Evolutionary conservation across 78 protist species (phyloP), one percentile per base, ranked within the genome.

Genomic region (Planoprotostelium fungivorum): DNA sequence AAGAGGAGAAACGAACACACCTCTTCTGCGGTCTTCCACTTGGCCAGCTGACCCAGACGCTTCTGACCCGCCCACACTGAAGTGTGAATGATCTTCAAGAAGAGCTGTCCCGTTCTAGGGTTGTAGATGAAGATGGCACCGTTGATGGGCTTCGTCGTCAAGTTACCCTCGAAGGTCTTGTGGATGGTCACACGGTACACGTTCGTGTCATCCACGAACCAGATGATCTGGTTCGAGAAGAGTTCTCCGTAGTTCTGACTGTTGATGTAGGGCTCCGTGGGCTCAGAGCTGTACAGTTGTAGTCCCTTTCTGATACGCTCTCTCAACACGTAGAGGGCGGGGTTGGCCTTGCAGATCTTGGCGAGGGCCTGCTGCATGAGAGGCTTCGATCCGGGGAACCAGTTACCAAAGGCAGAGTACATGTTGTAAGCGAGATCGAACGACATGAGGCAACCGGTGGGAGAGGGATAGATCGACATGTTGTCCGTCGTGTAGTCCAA

Each of bases 41-140:
- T 97, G 88, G 99, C 99, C n/a, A 99, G 95, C 96, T 99, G 99
- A 0, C 97, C 96, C 16, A 99, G 97, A 83, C 99, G 99, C 97
- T 99, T 99, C 92, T 98, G 99, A 0, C 99, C 99, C 0, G 99
- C 99, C 99, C 99, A 99, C 34, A 98, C 99, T 29, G 94, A 88
- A 39, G 99, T 99, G 96, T 99, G 99, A 88, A 99, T 99, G 88
- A 99, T 96, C 95, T 98, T 99, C 88, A 99, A 94, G 97, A 95
- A 98, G 35, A 99, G 95, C 93, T 98, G 99, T 34, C 99, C 99
- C 1, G 99, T 99, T 84, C 99, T 93, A 39, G 99, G 99, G 91
- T 99, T 99, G 98, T 99, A 98, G 94, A 99, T 97, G 96, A 99
- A 97, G 90, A 98, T 98, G 35, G 99, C 99, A 37, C 99, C 99